Conservation (phyloP, 306 rosid genomes). For the Casuarina equisetifolia region DNA sequence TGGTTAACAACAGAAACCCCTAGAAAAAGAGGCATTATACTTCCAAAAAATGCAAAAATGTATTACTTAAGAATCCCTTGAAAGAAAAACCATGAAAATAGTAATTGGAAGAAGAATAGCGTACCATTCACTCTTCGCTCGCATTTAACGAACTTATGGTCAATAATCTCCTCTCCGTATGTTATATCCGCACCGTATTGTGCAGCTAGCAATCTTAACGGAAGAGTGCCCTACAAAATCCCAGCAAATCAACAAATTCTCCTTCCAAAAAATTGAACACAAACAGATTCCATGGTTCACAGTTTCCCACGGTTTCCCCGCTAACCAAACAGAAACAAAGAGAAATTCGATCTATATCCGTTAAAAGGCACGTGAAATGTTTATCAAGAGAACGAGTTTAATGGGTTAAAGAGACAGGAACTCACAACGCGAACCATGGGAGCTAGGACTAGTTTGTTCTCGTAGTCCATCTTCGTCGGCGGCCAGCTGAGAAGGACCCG, state of each 20-base stretch:
- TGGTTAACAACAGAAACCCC: background rate
- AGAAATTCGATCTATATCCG: background rate
- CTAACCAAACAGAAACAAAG: background rate
- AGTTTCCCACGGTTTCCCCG: background rate
- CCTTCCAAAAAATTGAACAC: background rate
- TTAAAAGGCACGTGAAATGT: background rate
- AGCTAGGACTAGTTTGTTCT: constrained; percentile 77
- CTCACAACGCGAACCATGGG: constrained; percentile 98
- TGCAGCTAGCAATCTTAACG: constrained; percentile 80
- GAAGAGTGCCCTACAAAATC: constrained; percentile 69
- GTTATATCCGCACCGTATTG: constrained; percentile 84
- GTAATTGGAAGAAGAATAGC: background rate
- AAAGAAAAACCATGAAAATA: background rate
- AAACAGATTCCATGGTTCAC: background rate
- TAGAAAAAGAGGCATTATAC: background rate
- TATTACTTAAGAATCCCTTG: background rate
- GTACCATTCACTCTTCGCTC: constrained; percentile 79
- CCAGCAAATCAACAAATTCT: background rate
- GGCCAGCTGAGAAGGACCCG: background rate
- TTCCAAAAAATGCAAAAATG: background rate
- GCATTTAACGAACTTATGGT: constrained; percentile 80
- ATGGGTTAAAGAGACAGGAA: constrained; percentile 3
- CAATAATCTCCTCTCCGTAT: constrained; percentile 84
- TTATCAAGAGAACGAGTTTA: background rate
- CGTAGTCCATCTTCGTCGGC: constrained; percentile 59